phyloP scores from a whole-genome alignment of 2,329 filamentous ascomycete species.

The Stemphylium vesicarium region DNA sequence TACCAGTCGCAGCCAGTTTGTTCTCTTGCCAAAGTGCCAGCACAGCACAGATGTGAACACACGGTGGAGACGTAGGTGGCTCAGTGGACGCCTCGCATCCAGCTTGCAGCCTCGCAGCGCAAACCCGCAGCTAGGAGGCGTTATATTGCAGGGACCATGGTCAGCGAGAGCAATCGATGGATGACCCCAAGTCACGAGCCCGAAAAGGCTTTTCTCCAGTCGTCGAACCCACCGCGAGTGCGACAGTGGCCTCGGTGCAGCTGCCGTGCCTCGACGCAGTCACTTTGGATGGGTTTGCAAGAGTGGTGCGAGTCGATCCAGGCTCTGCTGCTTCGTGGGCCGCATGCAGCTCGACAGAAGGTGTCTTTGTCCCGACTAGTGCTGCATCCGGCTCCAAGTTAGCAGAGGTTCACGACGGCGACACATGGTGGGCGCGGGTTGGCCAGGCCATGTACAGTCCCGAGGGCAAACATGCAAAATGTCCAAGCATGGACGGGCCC shows the following conservation, averaged over 20 bases:
- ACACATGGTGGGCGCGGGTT: constrained; percentile 24
- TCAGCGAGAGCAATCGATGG: constrained; percentile 20
- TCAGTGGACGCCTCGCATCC: constrained; percentile 20
- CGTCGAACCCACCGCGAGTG: constrained; percentile 4
- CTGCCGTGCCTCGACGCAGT: constrained; percentile 6
- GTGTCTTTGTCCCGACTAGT: constrained; percentile 6
- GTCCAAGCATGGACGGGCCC: constrained; percentile 10
- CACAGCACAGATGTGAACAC: constrained; percentile 31
- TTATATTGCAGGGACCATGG: constrained; percentile 26
- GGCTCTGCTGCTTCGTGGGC: not conserved
- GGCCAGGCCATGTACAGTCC: constrained; percentile 14
- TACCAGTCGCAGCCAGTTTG: constrained; percentile 13
- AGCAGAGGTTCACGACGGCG: constrained; percentile 1
- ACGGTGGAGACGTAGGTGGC: constrained; percentile 11
- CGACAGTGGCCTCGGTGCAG: constrained; percentile 8
- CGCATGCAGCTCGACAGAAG: not conserved
- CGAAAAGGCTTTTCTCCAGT: constrained; percentile 3
- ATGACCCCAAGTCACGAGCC: constrained; percentile 22
- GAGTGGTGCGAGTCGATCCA: not conserved
- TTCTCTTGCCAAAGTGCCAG: constrained; percentile 26
- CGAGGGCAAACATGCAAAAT: constrained; percentile 12
- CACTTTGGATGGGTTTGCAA: constrained; percentile 1
- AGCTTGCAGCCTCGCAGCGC: constrained; percentile 23
- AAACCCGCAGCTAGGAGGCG: constrained; percentile 21
- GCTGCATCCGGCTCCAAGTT: constrained; percentile 5